Base-by-base conservation (phyloP, 1,284 basidiomycete genomes). In the Albatrellus sp. region DNA sequence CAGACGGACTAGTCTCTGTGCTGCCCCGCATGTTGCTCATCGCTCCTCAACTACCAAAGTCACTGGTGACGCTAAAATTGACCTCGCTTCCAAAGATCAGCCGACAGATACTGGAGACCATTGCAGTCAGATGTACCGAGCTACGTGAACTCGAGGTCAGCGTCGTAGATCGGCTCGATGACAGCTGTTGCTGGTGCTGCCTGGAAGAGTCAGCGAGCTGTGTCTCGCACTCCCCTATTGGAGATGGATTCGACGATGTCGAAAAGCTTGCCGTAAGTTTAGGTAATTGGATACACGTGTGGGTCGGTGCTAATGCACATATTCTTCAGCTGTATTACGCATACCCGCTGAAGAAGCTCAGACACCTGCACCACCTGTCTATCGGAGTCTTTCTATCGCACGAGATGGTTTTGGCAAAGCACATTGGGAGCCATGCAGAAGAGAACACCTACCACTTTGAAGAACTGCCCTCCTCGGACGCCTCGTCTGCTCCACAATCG, bases 141-240 rank as follows among this genome's bases (percentile, higher is more conserved):
- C 58, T 83, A 24, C 48, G 50, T 1, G 59, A 62, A 44, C 67
- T 83, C 9, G 62, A 71, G 48, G 60, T 82, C 43, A 75, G 72
- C 52, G 75, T 72, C 46, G 67, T 72, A 10, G 76, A 78, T 48
- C 65, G 74, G 17, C 62, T 82, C 24, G 70, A 76, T 45, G 45
- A 55, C 19, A 60, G 57, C 40, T 80, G 77, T 56, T 82, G 80
- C 56, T 75, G 72, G 68, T 52, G 55, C 41, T 83, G 80, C 55
- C 74, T 75, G 46, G 75, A 76, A 57, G 77, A 80, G 40, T 75
- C 73, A 36, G 62, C 74, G 24, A 67, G 62, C 9, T 63, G 66
- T 48, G 66, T 67, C n/a, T 50, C 68, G 3, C 78, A 83, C 56
- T 82, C 79, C 2, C 79, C 79, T 0, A 65, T 82, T 44, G 74